phyloP scores from a whole-genome alignment of 257 asterid genomes.

The Jacaranda mimosifolia region DNA sequence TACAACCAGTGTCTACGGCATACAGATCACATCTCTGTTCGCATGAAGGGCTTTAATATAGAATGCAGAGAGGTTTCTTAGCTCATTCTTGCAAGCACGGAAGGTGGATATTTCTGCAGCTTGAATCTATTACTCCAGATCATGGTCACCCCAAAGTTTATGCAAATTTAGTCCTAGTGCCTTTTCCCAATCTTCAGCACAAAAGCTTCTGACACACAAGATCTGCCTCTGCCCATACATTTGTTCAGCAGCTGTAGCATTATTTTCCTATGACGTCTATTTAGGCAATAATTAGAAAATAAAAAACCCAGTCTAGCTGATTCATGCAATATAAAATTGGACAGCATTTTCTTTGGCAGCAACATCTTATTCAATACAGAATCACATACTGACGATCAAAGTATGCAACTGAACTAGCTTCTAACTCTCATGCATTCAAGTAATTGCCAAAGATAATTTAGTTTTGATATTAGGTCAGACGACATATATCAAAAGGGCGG shows the following conservation, averaged over 20 bases:
- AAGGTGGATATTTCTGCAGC: background rate
- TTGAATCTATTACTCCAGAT: background rate
- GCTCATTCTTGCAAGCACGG: background rate
- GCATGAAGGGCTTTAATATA: background rate
- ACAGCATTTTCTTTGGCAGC: constrained; percentile 7
- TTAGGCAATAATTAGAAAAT: background rate
- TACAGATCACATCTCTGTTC: too few relatives aligned
- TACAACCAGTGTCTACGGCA: too few relatives aligned
- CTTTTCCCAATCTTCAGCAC: background rate
- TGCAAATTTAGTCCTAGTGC: background rate
- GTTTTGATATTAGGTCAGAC: constrained; percentile 1
- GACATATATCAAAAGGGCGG: constrained; percentile 23
- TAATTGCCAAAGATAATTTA: background rate
- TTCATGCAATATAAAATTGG: constrained; percentile 2
- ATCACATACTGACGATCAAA: constrained; percentile 1
- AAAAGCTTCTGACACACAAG: background rate
- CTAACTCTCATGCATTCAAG: constrained; percentile 8
- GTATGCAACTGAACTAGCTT: constrained; percentile 16
- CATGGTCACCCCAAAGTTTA: background rate
- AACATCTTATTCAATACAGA: background rate
- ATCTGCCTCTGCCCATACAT: background rate
- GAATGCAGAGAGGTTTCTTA: background rate
- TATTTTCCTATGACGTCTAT: background rate
- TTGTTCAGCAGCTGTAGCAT: constrained; percentile 2
- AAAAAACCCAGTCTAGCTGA: background rate